Conservation (phyloP, 1,139 yeast species). For the Debaryomyces sp. region DNA sequence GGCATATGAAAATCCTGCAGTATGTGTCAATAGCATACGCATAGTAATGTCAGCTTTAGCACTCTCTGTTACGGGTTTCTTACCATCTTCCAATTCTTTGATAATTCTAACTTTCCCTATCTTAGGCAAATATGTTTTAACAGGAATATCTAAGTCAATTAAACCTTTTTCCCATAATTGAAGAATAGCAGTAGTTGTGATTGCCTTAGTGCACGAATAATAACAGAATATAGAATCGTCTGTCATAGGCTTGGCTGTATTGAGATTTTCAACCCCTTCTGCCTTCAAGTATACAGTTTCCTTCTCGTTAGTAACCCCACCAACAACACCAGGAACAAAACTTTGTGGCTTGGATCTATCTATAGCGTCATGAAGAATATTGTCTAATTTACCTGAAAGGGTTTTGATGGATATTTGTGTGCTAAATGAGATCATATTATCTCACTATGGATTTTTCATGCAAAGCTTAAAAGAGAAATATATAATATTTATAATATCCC, state of each 20-base stretch:
- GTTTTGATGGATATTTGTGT: too few species aligned
- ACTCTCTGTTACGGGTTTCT: constrained; percentile 14
- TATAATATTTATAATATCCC: too few species aligned
- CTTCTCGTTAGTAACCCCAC: constrained; percentile 19
- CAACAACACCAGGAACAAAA: constrained; percentile 13
- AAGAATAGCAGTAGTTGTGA: constrained; percentile 21
- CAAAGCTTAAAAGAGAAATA: too few species aligned
- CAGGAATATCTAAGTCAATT: constrained; percentile 24
- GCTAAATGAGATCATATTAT: too few species aligned
- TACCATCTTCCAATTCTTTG: constrained; percentile 17
- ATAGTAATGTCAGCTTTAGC: constrained; percentile 17
- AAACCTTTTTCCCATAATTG: constrained; percentile 21
- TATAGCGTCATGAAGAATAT: not conserved
- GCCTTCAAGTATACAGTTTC: constrained; percentile 18
- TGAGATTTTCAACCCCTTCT: constrained; percentile 13
- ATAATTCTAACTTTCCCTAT: constrained; percentile 17
- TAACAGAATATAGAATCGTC: constrained; percentile 13
- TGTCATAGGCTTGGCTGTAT: constrained; percentile 7
- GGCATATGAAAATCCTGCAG: constrained; percentile 21
- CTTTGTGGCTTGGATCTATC: not conserved
- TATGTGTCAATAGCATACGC: constrained; percentile 19
- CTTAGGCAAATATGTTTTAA: constrained; percentile 19
- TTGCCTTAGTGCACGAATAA: constrained; percentile 19
- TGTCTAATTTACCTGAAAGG: not conserved
- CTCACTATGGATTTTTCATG: too few species aligned